Base-by-base conservation (phyloP, 441 rosid species). In the Brassica balearica region DNA sequence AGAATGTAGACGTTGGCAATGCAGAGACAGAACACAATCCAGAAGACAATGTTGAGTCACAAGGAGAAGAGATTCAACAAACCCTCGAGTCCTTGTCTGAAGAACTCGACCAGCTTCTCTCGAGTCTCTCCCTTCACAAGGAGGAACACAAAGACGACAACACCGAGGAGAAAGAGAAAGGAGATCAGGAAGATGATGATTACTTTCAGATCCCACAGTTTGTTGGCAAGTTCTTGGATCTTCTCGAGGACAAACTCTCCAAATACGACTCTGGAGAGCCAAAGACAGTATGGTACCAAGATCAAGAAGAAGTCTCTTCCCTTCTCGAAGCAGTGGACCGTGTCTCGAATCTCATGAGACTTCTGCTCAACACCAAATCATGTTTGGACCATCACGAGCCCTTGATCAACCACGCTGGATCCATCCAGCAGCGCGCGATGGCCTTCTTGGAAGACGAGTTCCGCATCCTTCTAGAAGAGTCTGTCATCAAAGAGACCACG, bases 391-490 rank as follows among this genome's bases (percentile, higher is more conserved):
- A 78, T 5, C 83, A 79, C 4, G 56, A 68, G 10, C 38, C 91
- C 68, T 80, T 84, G 61, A 91, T 84, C 32, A 91, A 91, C 60
- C 92, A 89, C 23, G 83, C 89, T 0, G 92, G 88, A 8, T 74
- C 78, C 0, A 82, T 88, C 64, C 91, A 91, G 4, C 95, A 92
- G 10, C 88, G 85, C n/a, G 97, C 88, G 6, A 88, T 92, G 97
- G 80, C 87, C 15, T 83, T 76, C 77, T 81, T 92, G 80, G 95
- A 91, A 77, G 95, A 88, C 5, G 94, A 92, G 63, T 88, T 94
- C 77, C 87, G 95, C 82, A 19, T 62, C 34, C 77, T 87, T 56
- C 80, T 92, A 20, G 91, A 90, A 80, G 90, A 89, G 65, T 58
- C 77, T 1, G 72, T 80, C 27, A 56, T 19, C 73, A 68, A 43